Percentiles rank a stretch among this genome's conserved stretches.
Evolutionary conservation across 1,284 basidiomycete genomes (phyloP).

Genomic region (Apiotrichum sp.): DNA sequence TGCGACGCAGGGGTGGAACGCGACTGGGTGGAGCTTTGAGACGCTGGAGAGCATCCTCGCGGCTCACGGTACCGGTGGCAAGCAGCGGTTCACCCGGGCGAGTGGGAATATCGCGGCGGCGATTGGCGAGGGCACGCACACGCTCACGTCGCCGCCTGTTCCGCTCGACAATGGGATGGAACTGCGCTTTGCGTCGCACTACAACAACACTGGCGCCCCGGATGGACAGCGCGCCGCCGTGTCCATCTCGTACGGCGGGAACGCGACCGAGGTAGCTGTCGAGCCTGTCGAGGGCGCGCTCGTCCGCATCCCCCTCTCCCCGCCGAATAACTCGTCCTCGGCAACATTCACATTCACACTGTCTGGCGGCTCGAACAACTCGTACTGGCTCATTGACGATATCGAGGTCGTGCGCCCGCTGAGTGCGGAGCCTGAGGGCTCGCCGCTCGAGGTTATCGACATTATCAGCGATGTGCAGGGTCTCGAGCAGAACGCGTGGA

Average conservation of each 20-base stretch:
- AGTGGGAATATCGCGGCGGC: background rate
- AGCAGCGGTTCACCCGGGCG: background rate
- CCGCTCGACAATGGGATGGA: background rate
- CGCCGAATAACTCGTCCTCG: background rate
- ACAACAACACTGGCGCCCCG: background rate
- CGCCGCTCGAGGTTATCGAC: slow-evolving; percentile 3
- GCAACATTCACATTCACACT: background rate
- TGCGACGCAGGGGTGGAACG: background rate
- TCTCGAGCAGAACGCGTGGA: background rate
- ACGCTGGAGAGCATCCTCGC: background rate
- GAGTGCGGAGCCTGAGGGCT: background rate
- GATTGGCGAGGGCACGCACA: background rate
- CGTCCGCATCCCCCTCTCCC: background rate
- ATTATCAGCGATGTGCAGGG: slow-evolving; percentile 8
- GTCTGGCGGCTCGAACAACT: background rate
- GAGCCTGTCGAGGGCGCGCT: too few relatives aligned
- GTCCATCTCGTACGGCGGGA: background rate
- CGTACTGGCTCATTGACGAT: slow-evolving; percentile 7
- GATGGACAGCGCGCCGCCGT: background rate
- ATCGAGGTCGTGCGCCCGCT: slow-evolving; percentile 3
- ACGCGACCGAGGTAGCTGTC: too few relatives aligned
- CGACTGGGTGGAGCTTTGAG: background rate
- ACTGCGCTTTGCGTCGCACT: slow-evolving; percentile 7
- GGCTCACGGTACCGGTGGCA: background rate
- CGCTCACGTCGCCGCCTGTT: background rate